These are phyloP conservation scores for Trichoderma sp. DNA, from an alignment of 2,329 filamentous ascomycete genomes.

Conservation along the genomic window DNA sequence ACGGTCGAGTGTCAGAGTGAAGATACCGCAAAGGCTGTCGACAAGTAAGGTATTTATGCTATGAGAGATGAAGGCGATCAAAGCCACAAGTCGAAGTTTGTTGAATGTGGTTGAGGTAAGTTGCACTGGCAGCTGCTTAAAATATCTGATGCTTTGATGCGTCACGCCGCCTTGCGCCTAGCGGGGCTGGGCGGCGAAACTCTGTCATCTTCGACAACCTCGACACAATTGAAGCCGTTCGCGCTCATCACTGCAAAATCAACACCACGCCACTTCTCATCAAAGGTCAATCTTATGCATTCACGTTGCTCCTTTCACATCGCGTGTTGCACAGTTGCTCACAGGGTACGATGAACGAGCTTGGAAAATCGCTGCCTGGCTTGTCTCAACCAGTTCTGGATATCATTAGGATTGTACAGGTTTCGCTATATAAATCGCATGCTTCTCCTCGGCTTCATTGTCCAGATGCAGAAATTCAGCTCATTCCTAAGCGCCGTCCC, in stretches of 20 bases:
- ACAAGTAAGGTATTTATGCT: background rate
- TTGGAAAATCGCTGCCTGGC: slow-evolving; percentile 15
- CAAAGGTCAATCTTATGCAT: too few species aligned
- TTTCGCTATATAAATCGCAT: slow-evolving; percentile 17
- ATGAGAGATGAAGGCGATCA: background rate
- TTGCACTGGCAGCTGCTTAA: background rate
- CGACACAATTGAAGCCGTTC: too few species aligned
- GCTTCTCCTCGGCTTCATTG: slow-evolving; percentile 14
- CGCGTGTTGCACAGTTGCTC: background rate
- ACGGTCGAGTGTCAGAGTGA: background rate
- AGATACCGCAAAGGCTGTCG: background rate
- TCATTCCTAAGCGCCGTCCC: slow-evolving; percentile 13
- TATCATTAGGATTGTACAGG: slow-evolving; percentile 8
- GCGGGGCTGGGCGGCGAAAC: slow-evolving; percentile 20
- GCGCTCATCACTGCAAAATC: too few species aligned
- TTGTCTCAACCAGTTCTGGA: background rate
- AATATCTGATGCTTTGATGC: slow-evolving; percentile 14
- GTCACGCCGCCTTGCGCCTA: slow-evolving; percentile 27
- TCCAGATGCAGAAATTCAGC: slow-evolving; percentile 22
- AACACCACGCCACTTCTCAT: too few species aligned
- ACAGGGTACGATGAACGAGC: background rate
- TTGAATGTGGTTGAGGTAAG: slow-evolving; percentile 12
- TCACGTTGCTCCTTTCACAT: background rate
- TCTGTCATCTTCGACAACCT: background rate
- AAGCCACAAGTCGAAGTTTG: background rate